phyloP scores from a whole-genome alignment of 176 grass and related monocot species.

The Lolium rigidum region DNA sequence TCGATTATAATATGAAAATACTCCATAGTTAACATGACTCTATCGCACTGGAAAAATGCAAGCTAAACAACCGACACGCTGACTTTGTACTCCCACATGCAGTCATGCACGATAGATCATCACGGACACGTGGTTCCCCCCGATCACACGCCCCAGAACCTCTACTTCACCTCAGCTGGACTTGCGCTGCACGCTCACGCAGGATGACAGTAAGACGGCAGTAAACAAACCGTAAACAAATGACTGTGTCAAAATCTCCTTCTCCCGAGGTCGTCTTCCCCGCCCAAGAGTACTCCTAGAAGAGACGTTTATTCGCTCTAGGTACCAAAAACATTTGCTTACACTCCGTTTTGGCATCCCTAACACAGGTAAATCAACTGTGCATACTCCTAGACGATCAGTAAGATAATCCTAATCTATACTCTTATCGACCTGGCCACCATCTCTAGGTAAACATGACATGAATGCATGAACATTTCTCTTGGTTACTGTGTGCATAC shows the following conservation, averaged over 20 bases:
- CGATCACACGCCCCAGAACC: constrained; percentile 18
- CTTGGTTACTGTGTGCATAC: background rate
- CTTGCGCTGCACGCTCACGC: constrained; percentile 6
- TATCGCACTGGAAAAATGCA: background rate
- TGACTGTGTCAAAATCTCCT: background rate
- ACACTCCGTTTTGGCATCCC: background rate
- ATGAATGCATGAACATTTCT: background rate
- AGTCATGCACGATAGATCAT: background rate
- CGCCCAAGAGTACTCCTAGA: background rate
- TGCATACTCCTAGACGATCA: background rate
- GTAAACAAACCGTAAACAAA: constrained; percentile 51
- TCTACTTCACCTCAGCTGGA: constrained; percentile 1
- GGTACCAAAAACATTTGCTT: constrained; percentile 34
- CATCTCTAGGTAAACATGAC: background rate
- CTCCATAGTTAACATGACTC: too few relatives aligned
- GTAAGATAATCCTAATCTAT: background rate
- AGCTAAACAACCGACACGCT: background rate
- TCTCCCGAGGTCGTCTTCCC: constrained; percentile 9
- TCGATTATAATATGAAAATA: too few relatives aligned
- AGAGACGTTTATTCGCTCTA: constrained; percentile 22
- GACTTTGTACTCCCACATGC: background rate
- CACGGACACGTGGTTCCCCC: constrained; percentile 20
- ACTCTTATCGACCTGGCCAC: background rate
- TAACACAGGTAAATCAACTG: background rate
- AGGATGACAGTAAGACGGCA: background rate